Base-by-base conservation (phyloP, 2,329 filamentous ascomycete species). In the Ophiostoma triangulosporum region DNA sequence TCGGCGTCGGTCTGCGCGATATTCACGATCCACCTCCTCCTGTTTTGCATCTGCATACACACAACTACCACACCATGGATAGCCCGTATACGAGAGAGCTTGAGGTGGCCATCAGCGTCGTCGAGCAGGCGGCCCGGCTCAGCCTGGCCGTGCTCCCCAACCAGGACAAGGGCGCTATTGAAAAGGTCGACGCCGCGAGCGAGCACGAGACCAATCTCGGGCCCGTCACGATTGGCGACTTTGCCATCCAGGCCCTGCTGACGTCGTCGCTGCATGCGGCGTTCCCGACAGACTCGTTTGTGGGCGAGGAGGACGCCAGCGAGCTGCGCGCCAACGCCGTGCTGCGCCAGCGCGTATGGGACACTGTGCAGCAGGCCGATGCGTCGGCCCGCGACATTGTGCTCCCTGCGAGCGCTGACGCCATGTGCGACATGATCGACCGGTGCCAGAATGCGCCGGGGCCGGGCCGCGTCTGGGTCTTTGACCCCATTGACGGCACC, bases 401-500 rank as follows among this genome's bases (percentile, higher is more conserved):
- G 50, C 51, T 66, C 20, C 73, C 73, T 0, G 54, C 61, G 27
- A 68, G 65, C 3, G 65, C 64, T 9, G 71, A 73, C 55, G 64
- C 72, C 27, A 70, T 78, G 64, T 77, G 75, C 61, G 68, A 72
- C 50, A 64, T 77, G 56, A 73, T 81, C 45, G 76, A 80, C 62
- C 69, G 68, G 58, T 77, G 76, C 48, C 54, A 55, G 51, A 29
- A 56, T 71, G 73, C 29, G 58, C 65, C 20, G 69, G 69, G 6
- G 58, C 50, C 62, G 2, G 71, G 70, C 7, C 63, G 76, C 14
- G 70, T 72, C 8, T 81, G 77, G 77, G 70, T 81, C 0, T 79
- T 81, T 59, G 77, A 81, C 59, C 77, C 77, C 0, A 80, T 81
- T 29, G 77, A 81, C 57, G 77, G 77, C 7, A 81, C 77, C 2